These are phyloP conservation scores for Ophiostoma quercus DNA, from an alignment of 2,329 filamentous ascomycete genomes.

Conservation along the genomic window DNA sequence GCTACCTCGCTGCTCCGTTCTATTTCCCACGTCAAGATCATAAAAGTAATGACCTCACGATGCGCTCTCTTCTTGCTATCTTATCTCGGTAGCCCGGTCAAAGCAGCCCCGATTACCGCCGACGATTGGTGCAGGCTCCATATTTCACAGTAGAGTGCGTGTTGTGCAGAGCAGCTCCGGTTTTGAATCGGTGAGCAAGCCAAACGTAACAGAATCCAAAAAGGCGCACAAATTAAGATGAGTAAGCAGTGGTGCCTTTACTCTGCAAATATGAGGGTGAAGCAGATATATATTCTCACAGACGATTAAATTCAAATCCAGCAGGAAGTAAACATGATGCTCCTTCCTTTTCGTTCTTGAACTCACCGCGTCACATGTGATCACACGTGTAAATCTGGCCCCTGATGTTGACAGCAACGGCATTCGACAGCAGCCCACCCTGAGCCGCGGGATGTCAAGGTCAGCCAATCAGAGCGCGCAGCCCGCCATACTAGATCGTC, in stretches of 20 bases:
- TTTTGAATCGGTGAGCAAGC: background rate
- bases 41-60: background rate
- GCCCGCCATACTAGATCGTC: constrained; percentile 1
- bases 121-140: background rate
- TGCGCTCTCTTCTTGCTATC: background rate
- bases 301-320: too few relatives aligned
- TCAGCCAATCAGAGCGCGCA: constrained; percentile 19
- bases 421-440: background rate
- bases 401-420: background rate
- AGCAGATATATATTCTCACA: too few relatives aligned
- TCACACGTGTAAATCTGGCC: constrained; percentile 17
- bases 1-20: background rate
- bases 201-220: background rate
- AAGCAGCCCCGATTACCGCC: constrained; percentile 5
- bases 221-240: background rate
- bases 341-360: background rate
- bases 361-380: constrained; percentile 16
- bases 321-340: background rate
- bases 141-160: background rate
- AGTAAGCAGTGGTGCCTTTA: background rate
- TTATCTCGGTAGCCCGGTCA: constrained; percentile 11
- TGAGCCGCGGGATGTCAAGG: background rate
- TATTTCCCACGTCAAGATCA: background rate
- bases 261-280: too few relatives aligned
- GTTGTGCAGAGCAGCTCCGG: background rate